Evolutionary conservation across 1,284 basidiomycete genomes (phyloP), one percentile per base, ranked within the genome.

Genomic region (Cutaneotrichosporon sp.): DNA sequence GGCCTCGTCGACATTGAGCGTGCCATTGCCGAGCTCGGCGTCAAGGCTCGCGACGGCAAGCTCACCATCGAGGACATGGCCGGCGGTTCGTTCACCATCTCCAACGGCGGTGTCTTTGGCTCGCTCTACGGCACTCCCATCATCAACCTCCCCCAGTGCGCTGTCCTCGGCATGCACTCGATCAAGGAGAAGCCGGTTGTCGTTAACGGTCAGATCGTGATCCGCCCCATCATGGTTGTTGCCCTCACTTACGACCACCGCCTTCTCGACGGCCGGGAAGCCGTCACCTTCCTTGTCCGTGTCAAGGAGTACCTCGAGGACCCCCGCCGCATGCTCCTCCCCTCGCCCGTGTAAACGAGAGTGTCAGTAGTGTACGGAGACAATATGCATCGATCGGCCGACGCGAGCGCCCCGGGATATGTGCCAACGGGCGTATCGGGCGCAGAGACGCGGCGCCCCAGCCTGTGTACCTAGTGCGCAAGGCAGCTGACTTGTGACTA

Each of bases 71-170:
- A 99, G 80, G 93, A 96, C 79, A 95, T 96, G 96, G 86, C 92
- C 51, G 97, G 96, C 62, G 95, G 96, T 60, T 90, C 92, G 26
- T 98, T 99, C 85, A 99, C 96, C 73, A 98, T 99, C 81, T 98
- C 96, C 61, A 99, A 99, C 80, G 97, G 97, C 58, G 97, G 96
- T 74, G 96, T 99, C 77, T 99, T 99, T 75, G 96, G 96, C 62
- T 97, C 93, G 61, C 84, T 98, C 56, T 97, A 90, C 78, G 96
- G 96, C 59, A 99, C 96, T 42, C 96, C 96, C 58, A 95, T 94
- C 80, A 95, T 99, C 83, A 99, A 98, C 85, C 84, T 96, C 63
- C 96, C 96, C 22, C 96, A 98, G 80, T 84, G 92, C 51, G 96
- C 94, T 64, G 95, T 98, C 22, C 86, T 98, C 64, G 92, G 89